These are phyloP conservation scores for Grosmannia huntii DNA, from an alignment of 2,329 filamentous ascomycete species.

Conservation along the genomic window DNA sequence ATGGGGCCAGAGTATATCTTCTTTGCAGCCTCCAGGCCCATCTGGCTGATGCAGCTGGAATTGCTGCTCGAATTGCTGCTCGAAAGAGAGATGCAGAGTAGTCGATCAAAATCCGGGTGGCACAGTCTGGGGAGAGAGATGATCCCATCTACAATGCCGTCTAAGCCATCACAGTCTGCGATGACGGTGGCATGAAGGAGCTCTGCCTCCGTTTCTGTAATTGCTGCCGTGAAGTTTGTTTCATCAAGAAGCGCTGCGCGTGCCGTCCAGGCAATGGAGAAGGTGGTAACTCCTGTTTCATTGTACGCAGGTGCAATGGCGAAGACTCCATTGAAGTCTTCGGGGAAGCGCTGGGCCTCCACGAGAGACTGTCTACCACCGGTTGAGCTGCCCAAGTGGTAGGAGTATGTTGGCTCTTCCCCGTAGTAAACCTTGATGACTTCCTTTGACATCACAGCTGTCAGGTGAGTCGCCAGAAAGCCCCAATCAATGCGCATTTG, in stretches of 20 bases:
- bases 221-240: neutral
- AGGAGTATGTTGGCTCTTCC: slow-evolving; percentile 23
- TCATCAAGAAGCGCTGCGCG: neutral
- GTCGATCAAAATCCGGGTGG: slow-evolving; percentile 21
- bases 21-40: slow-evolving; percentile 21
- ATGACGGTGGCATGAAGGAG: slow-evolving; percentile 25
- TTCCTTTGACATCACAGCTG: slow-evolving; percentile 28
- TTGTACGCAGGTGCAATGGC: slow-evolving; percentile 24
- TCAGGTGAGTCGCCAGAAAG: slow-evolving; percentile 10
- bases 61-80: slow-evolving; percentile 11
- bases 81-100: slow-evolving; percentile 7
- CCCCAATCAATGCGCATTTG: slow-evolving; percentile 26
- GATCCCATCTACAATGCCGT: slow-evolving; percentile 27
- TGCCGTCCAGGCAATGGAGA: neutral
- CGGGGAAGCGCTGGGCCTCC: slow-evolving; percentile 33
- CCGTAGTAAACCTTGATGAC: slow-evolving; percentile 32
- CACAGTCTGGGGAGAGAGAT: slow-evolving; percentile 25
- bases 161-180: slow-evolving; percentile 26
- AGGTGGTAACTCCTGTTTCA: neutral
- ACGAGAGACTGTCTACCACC: slow-evolving; percentile 40
- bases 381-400: slow-evolving; percentile 39
- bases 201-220: slow-evolving; percentile 7
- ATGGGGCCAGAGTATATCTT: slow-evolving; percentile 17
- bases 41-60: slow-evolving; percentile 23
- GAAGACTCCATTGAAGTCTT: slow-evolving; percentile 40